Percentiles rank a stretch among this genome's conserved stretches.
These are phyloP conservation scores for Lentinula detonsa DNA, from an alignment of 768 basidiomycete genomes.

Conservation along the genomic window DNA sequence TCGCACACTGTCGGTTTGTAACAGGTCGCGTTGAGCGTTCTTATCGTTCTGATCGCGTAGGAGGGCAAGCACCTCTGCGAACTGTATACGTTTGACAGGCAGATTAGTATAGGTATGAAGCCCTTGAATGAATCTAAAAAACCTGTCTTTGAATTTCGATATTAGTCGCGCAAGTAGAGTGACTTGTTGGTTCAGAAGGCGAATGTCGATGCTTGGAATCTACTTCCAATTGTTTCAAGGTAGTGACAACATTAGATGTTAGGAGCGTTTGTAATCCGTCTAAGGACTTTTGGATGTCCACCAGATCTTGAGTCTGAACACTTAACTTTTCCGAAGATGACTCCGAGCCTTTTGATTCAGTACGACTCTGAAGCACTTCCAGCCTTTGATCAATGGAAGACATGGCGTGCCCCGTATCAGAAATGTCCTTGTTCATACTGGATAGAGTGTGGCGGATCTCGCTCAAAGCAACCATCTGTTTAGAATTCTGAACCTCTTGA, in stretches of 20 bases:
- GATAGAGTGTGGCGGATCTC: background rate
- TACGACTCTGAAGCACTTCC: background rate
- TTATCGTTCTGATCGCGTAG: conserved; percentile 43
- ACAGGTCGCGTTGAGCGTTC: conserved; percentile 44
- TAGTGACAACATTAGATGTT: conserved; percentile 26
- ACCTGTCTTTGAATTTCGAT: background rate
- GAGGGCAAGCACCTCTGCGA: conserved; percentile 41
- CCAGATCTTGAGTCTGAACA: background rate
- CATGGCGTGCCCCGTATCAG: background rate
- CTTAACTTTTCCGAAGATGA: background rate
- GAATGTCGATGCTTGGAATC: conserved; percentile 10
- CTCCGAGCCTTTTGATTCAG: background rate
- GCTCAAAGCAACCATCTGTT: background rate
- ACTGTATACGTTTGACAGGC: conserved; percentile 15
- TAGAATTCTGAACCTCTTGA: background rate
- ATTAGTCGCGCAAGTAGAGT: background rate
- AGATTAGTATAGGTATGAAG: background rate
- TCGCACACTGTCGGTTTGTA: conserved; percentile 69
- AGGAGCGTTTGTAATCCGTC: conserved; percentile 35
- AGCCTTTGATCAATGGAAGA: conserved; percentile 1
- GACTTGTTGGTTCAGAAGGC: background rate
- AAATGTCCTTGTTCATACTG: background rate
- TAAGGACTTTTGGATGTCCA: conserved; percentile 25
- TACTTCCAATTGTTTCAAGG: conserved; percentile 25
- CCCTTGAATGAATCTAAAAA: too few relatives aligned